These are phyloP conservation scores for Nicotiana tomentosiformis DNA, from an alignment of 257 asterid genomes.

Conservation along the genomic window DNA sequence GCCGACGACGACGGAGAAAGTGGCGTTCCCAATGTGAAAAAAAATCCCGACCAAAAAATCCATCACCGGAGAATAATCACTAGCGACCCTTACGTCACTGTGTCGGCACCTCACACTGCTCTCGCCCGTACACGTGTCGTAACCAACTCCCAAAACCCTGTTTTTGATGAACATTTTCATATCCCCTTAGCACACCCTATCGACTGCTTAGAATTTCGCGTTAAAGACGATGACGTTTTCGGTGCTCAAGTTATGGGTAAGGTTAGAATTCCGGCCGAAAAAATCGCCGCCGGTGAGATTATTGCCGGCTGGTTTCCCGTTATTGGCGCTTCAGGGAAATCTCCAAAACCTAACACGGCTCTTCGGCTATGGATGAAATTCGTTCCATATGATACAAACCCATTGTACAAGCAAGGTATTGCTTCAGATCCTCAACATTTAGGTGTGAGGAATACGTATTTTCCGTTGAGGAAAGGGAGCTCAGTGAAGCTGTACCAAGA, in stretches of 20 bases:
- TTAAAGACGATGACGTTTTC: conserved; percentile 73
- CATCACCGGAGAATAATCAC: conserved; percentile 68
- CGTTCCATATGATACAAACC: conserved; percentile 45
- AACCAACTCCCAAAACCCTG: conserved; percentile 61
- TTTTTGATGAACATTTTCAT: conserved; percentile 59
- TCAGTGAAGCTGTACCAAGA: conserved; percentile 77
- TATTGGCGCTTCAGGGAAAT: conserved; percentile 33
- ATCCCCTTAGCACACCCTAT: conserved; percentile 64
- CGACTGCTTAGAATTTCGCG: conserved; percentile 45
- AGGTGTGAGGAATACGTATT: conserved; percentile 64
- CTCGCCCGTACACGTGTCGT: conserved; percentile 86
- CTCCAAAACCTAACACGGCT: conserved; percentile 51
- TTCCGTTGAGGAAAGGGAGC: conserved; percentile 73
- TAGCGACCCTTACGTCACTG: conserved; percentile 80
- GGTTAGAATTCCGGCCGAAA: conserved; percentile 42
- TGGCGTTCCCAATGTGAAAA: conserved; percentile 11
- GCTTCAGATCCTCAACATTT: conserved; percentile 51
- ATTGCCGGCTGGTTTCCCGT: conserved; percentile 50
- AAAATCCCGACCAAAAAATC: conserved; percentile 28
- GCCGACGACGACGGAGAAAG: conserved; percentile 12
- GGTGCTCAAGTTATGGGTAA: conserved; percentile 71
- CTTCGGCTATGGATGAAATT: conserved; percentile 48
- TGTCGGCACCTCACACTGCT: conserved; percentile 64
- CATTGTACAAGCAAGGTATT: conserved; percentile 55
- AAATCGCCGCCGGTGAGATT: conserved; percentile 39